Percentiles rank a stretch among this genome's conserved stretches.
These are phyloP conservation scores for Darksidea phi DNA, from an alignment of 495 filamentous ascomycete species.

Conservation along the genomic window DNA sequence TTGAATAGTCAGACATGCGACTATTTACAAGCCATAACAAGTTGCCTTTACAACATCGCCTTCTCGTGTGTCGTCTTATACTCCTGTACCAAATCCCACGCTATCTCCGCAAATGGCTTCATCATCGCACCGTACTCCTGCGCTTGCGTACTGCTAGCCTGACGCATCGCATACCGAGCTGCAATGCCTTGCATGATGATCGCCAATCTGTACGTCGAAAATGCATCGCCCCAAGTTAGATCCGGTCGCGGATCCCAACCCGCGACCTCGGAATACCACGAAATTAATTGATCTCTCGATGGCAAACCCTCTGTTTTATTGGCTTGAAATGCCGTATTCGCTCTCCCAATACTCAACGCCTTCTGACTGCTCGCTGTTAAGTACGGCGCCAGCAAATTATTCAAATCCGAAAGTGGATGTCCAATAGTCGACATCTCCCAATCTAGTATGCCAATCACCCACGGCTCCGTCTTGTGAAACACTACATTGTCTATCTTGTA, in stretches of 20 bases:
- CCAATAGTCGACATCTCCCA: slow-evolving; percentile 98
- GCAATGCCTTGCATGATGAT: slow-evolving; percentile 95
- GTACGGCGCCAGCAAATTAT: slow-evolving; percentile 74
- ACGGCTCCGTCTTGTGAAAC: slow-evolving; percentile 82
- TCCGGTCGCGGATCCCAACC: slow-evolving; percentile 64
- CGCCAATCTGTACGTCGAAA: slow-evolving; percentile 50
- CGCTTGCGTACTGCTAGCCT: slow-evolving; percentile 87
- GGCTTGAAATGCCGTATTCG: slow-evolving; percentile 54
- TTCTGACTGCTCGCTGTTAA: slow-evolving; percentile 36
- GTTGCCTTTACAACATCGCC: slow-evolving; percentile 56
- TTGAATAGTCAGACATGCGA: neutral
- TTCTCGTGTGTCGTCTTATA: slow-evolving; percentile 46
- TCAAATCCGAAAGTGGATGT: slow-evolving; percentile 85
- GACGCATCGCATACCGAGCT: slow-evolving; percentile 74
- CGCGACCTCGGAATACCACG: slow-evolving; percentile 73
- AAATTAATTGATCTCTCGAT: slow-evolving; percentile 61
- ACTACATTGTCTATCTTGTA: slow-evolving; percentile 98
- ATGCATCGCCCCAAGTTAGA: slow-evolving; percentile 59
- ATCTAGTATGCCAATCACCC: slow-evolving; percentile 90
- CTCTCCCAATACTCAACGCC: slow-evolving; percentile 37
- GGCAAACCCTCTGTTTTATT: slow-evolving; percentile 71
- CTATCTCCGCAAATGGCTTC: slow-evolving; percentile 66
- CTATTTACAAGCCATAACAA: neutral
- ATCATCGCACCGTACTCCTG: slow-evolving; percentile 65
- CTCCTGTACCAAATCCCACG: slow-evolving; percentile 66